phyloP scores from a whole-genome alignment of 1,284 basidiomycete species.

The Microbotryum intermedium region DNA sequence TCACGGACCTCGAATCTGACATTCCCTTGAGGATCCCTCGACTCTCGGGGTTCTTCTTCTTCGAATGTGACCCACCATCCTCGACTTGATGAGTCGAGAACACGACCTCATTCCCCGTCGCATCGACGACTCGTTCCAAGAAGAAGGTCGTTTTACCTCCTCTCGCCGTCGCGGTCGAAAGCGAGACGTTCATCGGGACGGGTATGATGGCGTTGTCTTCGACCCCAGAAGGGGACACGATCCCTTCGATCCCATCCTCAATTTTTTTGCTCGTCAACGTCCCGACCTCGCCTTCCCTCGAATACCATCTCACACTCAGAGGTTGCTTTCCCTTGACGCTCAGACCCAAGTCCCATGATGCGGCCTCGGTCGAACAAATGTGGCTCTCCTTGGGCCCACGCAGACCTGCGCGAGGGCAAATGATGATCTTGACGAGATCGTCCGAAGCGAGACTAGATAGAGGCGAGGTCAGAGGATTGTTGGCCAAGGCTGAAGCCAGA shows the following conservation, averaged over 20 bases:
- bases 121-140: slow-evolving; percentile 63
- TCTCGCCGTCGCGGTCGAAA: slow-evolving; percentile 41
- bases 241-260: slow-evolving; percentile 18
- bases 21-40: neutral
- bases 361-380: slow-evolving; percentile 14
- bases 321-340: slow-evolving; percentile 12
- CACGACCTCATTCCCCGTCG: slow-evolving; percentile 58
- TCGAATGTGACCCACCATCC: neutral
- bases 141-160: slow-evolving; percentile 59
- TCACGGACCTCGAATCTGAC: slow-evolving; percentile 49
- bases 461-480: neutral
- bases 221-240: slow-evolving; percentile 5
- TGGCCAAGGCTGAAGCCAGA: neutral
- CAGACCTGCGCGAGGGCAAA: slow-evolving; percentile 70
- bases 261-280: neutral
- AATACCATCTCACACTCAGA: slow-evolving; percentile 8
- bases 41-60: slow-evolving; percentile 9
- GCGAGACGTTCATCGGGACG: slow-evolving; percentile 58
- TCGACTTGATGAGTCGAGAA: slow-evolving; percentile 6
- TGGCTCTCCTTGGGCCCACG: slow-evolving; percentile 19
- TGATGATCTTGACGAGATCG: slow-evolving; percentile 63
- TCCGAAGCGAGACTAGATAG: slow-evolving; percentile 32
- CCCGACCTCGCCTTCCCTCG: slow-evolving; percentile 5
- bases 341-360: neutral
- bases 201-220: slow-evolving; percentile 38